Evolutionary conservation across 495 filamentous ascomycete genomes (phyloP).

Genomic region (Cairneyella variabilis): DNA sequence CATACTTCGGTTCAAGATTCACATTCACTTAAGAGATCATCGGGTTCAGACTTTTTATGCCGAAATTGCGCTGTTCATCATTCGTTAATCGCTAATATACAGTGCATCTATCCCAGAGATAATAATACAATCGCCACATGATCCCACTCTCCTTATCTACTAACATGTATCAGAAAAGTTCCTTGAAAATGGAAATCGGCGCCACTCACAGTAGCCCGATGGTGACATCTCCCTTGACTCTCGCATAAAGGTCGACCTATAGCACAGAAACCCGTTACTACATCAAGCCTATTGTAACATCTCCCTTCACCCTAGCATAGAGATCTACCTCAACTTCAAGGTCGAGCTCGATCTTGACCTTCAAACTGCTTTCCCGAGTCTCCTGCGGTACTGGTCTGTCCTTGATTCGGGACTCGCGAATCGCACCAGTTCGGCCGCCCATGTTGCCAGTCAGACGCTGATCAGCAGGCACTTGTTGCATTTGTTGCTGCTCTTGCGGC

Average conservation of each 20-base stretch:
- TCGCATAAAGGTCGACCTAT: slow-evolving; percentile 27
- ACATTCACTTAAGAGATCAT: too few species aligned
- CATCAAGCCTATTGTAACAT: slow-evolving; percentile 28
- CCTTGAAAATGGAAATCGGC: background rate
- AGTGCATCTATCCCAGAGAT: background rate
- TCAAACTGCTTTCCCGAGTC: slow-evolving; percentile 23
- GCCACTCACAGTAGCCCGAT: slow-evolving; percentile 23
- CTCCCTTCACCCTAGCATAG: slow-evolving; percentile 27
- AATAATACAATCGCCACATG: too few species aligned
- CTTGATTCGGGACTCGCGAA: slow-evolving; percentile 27
- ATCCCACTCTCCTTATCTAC: slow-evolving; percentile 2
- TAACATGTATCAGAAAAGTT: slow-evolving; percentile 7
- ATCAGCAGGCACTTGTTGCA: slow-evolving; percentile 6
- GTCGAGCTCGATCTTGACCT: slow-evolving; percentile 29
- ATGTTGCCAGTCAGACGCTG: slow-evolving; percentile 19
- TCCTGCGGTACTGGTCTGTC: slow-evolving; percentile 22
- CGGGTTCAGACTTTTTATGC: too few species aligned
- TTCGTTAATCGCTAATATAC: too few species aligned
- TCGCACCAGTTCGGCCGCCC: slow-evolving; percentile 24
- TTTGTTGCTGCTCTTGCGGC: slow-evolving; percentile 9
- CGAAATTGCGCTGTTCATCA: too few species aligned
- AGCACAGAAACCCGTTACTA: slow-evolving; percentile 17
- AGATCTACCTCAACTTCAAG: slow-evolving; percentile 30
- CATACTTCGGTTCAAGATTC: too few species aligned
- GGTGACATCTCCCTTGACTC: slow-evolving; percentile 27